Conservation (phyloP, 1,284 basidiomycete species). For the Kwoniella shivajii region DNA sequence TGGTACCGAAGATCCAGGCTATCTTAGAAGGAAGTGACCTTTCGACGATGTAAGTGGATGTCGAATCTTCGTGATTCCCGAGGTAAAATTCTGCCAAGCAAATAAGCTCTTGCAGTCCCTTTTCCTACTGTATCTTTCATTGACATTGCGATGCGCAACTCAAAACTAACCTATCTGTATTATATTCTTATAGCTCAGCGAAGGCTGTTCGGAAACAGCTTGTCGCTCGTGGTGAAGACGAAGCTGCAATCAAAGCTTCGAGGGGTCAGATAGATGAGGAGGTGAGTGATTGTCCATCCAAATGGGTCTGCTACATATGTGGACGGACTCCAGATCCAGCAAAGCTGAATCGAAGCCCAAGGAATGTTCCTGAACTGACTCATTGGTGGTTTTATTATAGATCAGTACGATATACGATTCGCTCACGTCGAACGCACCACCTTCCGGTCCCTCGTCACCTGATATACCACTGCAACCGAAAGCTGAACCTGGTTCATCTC, state of each 20-base stretch:
- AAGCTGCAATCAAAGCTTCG: constrained; percentile 42
- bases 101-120: background rate
- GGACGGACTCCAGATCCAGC: too few relatives aligned
- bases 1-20: constrained; percentile 35
- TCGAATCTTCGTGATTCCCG: too few relatives aligned
- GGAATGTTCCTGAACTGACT: too few relatives aligned
- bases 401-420: constrained; percentile 46
- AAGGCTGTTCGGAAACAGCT: constrained; percentile 52
- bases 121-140: background rate
- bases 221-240: constrained; percentile 42
- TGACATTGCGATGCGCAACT: background rate
- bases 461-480: constrained; percentile 21
- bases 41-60: constrained; percentile 34
- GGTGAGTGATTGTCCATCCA: too few relatives aligned
- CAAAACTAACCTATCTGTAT: background rate
- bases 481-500: constrained; percentile 26
- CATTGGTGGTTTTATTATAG: constrained; percentile 15
- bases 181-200: constrained; percentile 41
- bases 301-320: too few relatives aligned
- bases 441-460: constrained; percentile 21
- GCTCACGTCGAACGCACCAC: constrained; percentile 20
- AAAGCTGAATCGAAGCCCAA: too few relatives aligned
- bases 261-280: constrained; percentile 46
- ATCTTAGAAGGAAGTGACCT: constrained; percentile 42
- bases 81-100: too few relatives aligned